Percentiles rank a stretch among this genome's conserved stretches.
Conservation (phyloP, 257 asterid genomes). For the Lavandula angustifolia region DNA sequence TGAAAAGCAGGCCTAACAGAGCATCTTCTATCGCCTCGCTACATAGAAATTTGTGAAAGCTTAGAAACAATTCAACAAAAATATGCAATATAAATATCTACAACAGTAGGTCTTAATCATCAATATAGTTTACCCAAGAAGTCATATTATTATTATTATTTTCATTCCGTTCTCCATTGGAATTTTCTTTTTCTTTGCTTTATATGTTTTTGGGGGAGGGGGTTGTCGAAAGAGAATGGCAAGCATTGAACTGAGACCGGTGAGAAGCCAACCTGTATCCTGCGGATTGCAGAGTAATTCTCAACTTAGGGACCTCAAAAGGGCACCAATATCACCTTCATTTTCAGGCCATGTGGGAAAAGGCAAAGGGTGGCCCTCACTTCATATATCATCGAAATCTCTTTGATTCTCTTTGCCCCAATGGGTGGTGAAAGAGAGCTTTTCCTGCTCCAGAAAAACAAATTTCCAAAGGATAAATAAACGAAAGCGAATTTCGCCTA, state of each 20-base stretch:
- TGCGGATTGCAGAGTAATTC: constrained; percentile 5
- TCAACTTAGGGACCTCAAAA: constrained; percentile 29
- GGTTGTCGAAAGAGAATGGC: not conserved
- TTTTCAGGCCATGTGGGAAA: constrained; percentile 50
- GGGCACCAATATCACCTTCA: constrained; percentile 29
- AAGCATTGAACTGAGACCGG: not conserved
- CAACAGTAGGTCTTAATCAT: constrained; percentile 15
- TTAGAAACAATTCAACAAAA: constrained; percentile 5
- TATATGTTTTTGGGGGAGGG: not conserved
- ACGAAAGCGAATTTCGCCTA: constrained; percentile 15
- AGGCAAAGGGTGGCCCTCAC: constrained; percentile 38
- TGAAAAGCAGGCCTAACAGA: constrained; percentile 17
- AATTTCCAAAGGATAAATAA: constrained; percentile 7
- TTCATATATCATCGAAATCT: constrained; percentile 35
- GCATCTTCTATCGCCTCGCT: constrained; percentile 16
- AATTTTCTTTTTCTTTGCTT: too few species aligned
- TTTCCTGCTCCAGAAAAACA: constrained; percentile 23
- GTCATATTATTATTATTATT: constrained; percentile 15
- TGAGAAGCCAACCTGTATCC: constrained; percentile 18
- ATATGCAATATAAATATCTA: constrained; percentile 16
- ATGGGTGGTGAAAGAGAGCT: constrained; percentile 35
- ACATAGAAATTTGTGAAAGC: constrained; percentile 8
- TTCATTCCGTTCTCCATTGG: too few species aligned
- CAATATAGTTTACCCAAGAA: constrained; percentile 13
- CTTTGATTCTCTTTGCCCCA: constrained; percentile 39